phyloP scores from a whole-genome alignment of 345 rosid genomes.

The Schrenkiella parvula region DNA sequence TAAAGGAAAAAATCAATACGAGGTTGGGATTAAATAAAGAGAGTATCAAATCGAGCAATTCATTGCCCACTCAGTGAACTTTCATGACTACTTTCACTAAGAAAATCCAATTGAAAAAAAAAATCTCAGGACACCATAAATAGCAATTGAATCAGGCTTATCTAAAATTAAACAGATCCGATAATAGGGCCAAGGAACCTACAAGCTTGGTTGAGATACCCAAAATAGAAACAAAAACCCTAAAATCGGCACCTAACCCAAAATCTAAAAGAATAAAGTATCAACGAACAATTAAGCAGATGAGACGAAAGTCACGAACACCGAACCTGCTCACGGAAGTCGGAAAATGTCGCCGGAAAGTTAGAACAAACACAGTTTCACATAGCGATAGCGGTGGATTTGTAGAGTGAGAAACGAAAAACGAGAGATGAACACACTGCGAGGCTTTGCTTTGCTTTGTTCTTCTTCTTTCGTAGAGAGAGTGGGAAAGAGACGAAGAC shows the following conservation, averaged over 20 bases:
- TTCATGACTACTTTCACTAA: conserved; percentile 7
- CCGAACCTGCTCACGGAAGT: conserved; percentile 18
- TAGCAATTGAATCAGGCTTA: conserved; percentile 27
- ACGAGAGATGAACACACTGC: conserved; percentile 3
- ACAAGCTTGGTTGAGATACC: conserved; percentile 26
- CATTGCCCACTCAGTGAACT: conserved; percentile 26
- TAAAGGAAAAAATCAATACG: background rate
- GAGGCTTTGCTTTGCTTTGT: conserved; percentile 16
- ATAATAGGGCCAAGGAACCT: conserved; percentile 35
- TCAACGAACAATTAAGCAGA: background rate
- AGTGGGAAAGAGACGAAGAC: conserved; percentile 30
- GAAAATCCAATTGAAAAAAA: background rate
- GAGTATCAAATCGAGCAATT: conserved; percentile 28
- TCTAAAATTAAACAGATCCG: conserved; percentile 54
- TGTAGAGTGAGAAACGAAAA: conserved; percentile 9
- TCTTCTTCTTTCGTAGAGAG: background rate
- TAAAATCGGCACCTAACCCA: background rate
- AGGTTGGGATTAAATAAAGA: background rate
- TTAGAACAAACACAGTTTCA: background rate
- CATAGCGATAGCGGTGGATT: conserved; percentile 14
- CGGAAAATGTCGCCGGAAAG: conserved; percentile 2
- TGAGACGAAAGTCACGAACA: background rate
- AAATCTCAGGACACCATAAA: conserved; percentile 20
- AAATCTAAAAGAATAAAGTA: background rate
- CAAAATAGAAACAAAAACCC: conserved; percentile 10